These are phyloP conservation scores for Pichia pseudocactophila DNA, from an alignment of 805 yeast genomes.

Conservation along the genomic window DNA sequence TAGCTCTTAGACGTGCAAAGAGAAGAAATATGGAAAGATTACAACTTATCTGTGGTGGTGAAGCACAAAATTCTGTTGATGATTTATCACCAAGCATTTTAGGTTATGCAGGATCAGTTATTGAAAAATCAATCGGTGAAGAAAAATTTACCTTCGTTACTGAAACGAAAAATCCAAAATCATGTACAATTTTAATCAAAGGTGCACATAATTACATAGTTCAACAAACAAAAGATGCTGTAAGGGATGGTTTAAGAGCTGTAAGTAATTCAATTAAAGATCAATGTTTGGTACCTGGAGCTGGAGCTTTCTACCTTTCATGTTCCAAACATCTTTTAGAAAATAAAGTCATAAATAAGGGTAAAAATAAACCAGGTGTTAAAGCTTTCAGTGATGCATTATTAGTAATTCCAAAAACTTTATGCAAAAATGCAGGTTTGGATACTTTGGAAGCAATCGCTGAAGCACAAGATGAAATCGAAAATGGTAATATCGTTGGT, in stretches of 20 bases:
- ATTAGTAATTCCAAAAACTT: constrained; percentile 84
- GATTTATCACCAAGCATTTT: constrained; percentile 71
- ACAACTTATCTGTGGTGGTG: constrained; percentile 94
- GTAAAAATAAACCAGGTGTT: constrained; percentile 83
- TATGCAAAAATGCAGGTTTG: constrained; percentile 85
- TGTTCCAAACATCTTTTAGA: constrained; percentile 59
- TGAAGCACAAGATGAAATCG: constrained; percentile 80
- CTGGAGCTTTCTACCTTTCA: constrained; percentile 89
- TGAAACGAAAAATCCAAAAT: constrained; percentile 79
- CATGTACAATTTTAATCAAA: constrained; percentile 85
- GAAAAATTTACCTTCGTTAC: constrained; percentile 96
- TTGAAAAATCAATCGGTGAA: constrained; percentile 91
- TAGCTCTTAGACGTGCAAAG: constrained; percentile 95
- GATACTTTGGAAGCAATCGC: constrained; percentile 87
- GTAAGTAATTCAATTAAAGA: constrained; percentile 89
- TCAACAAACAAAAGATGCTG: constrained; percentile 92
- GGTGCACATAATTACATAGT: constrained; percentile 88
- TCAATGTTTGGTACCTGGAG: constrained; percentile 85
- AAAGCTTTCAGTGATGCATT: constrained; percentile 91
- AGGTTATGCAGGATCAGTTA: constrained; percentile 85
- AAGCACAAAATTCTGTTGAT: constrained; percentile 95
- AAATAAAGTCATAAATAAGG: constrained; percentile 52
- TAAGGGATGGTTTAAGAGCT: constrained; percentile 93
- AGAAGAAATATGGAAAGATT: constrained; percentile 98
- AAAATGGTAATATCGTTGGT: constrained; percentile 78